Percentiles rank a stretch among this genome's conserved stretches.
These are phyloP conservation scores for Pythium brachiatum DNA, from an alignment of 352 stramenopile genomes.

Conservation along the genomic window DNA sequence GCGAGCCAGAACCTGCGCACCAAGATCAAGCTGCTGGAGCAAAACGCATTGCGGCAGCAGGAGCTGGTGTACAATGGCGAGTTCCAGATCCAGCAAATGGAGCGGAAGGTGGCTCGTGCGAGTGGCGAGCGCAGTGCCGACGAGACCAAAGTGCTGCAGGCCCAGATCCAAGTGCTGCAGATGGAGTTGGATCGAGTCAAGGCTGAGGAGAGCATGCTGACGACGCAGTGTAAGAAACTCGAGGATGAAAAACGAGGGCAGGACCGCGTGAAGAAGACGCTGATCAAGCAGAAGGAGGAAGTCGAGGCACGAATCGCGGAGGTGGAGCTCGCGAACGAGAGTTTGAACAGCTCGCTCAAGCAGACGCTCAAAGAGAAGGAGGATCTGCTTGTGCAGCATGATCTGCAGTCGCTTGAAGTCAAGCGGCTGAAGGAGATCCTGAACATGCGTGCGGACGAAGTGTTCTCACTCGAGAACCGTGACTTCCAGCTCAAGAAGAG, in stretches of 20 bases:
- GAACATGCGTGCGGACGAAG: constrained; percentile 85
- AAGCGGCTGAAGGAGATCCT: constrained; percentile 89
- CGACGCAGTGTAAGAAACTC: constrained; percentile 91
- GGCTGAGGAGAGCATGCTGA: constrained; percentile 88
- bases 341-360: constrained; percentile 82
- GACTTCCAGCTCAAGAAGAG: constrained; percentile 92
- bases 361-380: constrained; percentile 86
- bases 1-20: constrained; percentile 84
- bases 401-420: constrained; percentile 94
- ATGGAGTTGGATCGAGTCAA: constrained; percentile 86
- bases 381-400: constrained; percentile 91
- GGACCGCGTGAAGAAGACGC: constrained; percentile 73
- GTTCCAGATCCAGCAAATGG: constrained; percentile 97
- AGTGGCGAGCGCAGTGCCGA: constrained; percentile 93
- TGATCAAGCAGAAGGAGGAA: constrained; percentile 77
- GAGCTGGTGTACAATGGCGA: constrained; percentile 96
- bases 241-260: constrained; percentile 86
- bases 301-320: constrained; percentile 83
- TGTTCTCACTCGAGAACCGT: constrained; percentile 93
- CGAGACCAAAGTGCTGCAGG: constrained; percentile 91
- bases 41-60: constrained; percentile 87
- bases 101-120: constrained; percentile 92
- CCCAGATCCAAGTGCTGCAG: constrained; percentile 89
- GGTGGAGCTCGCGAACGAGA: constrained; percentile 90
- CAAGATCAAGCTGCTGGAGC: constrained; percentile 91